Evolutionary conservation across 495 filamentous ascomycete species (phyloP), one percentile per base, ranked within the genome.

Genomic region (Neurospora sp.): DNA sequence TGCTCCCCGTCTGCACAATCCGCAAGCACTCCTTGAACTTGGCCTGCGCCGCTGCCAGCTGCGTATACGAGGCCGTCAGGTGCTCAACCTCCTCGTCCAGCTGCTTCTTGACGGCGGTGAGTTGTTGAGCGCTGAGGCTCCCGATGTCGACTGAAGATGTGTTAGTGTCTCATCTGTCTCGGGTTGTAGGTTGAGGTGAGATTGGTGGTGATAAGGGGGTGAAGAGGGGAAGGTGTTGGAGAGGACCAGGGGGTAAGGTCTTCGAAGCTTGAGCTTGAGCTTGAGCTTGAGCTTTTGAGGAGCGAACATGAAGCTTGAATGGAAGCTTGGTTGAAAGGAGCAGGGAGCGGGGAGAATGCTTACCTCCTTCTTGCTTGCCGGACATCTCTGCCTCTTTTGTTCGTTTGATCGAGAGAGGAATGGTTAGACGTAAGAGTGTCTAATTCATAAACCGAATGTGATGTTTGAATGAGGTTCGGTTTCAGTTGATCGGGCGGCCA

Each of bases 31-130:
- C 95, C 40, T 89, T 86, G 86, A 99, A 99, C 80, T 94, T 96
- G 70, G 89, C 84, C 79, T 97, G 96, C 20, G 96, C 96, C 39
- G 90, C 89, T 73, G 93, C 92, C 40, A 99, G 89, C 82, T 96
- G 94, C 44, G 89, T 83, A 85, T 96, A 97, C 14, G 96, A 98
- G 71, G 83, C 86, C 0, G 93, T 96, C 75, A 99, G 89, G 84
- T 97, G 94, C 79, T 97, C 92, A 74, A 99, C 89, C 78, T 99
- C 96, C 75, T 94, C 90, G 80, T 97, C 95, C 72, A 99, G 92
- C 79, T 97, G 94, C 80, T 96, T 93, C 84, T 98, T 97, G 53
- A 98, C 89, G 72, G 86, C 85, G 70, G 74, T 83, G 39, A 88
- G 84, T 77, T 88, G 86, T 69, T 85, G 83, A 7, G 83, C 80